Percentiles rank a stretch among this genome's conserved stretches.
Conservation (phyloP, 495 filamentous ascomycete genomes). For the Neurospora sublineolata region DNA sequence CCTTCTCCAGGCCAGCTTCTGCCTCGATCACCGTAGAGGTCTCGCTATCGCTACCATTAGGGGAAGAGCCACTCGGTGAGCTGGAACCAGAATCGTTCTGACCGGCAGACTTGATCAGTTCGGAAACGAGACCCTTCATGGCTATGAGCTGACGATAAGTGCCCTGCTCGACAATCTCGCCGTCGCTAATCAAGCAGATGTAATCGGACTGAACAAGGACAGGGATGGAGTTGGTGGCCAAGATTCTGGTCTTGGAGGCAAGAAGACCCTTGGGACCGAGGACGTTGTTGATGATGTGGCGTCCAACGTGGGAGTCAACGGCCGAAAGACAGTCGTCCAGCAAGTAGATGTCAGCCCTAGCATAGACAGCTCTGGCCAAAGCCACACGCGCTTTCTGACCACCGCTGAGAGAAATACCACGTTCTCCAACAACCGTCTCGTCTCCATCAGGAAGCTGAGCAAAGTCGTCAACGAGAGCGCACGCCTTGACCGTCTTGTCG, state of each 20-base stretch:
- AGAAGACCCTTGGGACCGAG: slow-evolving; percentile 78
- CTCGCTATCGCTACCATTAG: slow-evolving; percentile 42
- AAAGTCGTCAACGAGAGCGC: slow-evolving; percentile 86
- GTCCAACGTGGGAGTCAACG: slow-evolving; percentile 94
- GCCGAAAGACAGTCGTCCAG: slow-evolving; percentile 91
- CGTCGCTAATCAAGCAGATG: slow-evolving; percentile 72
- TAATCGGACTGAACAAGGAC: slow-evolving; percentile 76
- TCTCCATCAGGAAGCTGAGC: slow-evolving; percentile 88
- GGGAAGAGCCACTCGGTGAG: slow-evolving; percentile 15
- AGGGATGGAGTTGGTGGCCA: slow-evolving; percentile 93
- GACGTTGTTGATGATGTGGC: slow-evolving; percentile 88
- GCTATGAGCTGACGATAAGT: slow-evolving; percentile 84
- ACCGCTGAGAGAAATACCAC: slow-evolving; percentile 92
- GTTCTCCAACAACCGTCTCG: slow-evolving; percentile 90
- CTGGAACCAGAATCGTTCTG: slow-evolving; percentile 33
- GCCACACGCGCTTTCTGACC: slow-evolving; percentile 94
- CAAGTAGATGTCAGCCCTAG: slow-evolving; percentile 91
- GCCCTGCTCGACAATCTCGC: slow-evolving; percentile 73
- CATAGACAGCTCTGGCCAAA: slow-evolving; percentile 93
- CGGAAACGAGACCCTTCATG: slow-evolving; percentile 83
- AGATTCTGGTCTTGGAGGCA: slow-evolving; percentile 74
- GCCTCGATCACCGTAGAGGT: slow-evolving; percentile 49
- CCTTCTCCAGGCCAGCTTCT: slow-evolving; percentile 34
- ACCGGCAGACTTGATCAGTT: slow-evolving; percentile 68
- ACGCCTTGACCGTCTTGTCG: slow-evolving; percentile 85